These are phyloP conservation scores for Periconia sp. DNA, from an alignment of 2,329 filamentous ascomycete genomes.

Conservation along the genomic window DNA sequence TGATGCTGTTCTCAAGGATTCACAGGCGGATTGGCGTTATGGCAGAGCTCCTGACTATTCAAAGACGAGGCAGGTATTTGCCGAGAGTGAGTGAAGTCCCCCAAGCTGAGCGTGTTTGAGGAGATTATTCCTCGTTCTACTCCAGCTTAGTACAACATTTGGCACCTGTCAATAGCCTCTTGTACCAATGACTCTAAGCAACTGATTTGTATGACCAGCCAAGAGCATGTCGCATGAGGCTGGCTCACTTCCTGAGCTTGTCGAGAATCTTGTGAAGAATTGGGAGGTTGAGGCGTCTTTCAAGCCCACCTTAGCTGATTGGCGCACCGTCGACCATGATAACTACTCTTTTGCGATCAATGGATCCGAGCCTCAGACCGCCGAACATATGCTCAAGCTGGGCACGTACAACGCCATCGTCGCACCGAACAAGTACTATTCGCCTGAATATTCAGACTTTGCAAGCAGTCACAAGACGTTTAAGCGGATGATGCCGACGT, in stretches of 20 bases:
- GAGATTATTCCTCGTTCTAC: background rate
- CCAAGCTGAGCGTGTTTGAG: too few species aligned
- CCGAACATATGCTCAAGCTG: slow-evolving; percentile 69
- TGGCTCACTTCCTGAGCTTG: slow-evolving; percentile 64
- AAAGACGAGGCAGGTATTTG: slow-evolving; percentile 66
- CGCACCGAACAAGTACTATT: slow-evolving; percentile 68
- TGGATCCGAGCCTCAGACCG: slow-evolving; percentile 62
- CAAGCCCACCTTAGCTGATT: slow-evolving; percentile 66
- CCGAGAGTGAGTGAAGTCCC: slow-evolving; percentile 61
- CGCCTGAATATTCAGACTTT: slow-evolving; percentile 66
- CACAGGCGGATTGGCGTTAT: slow-evolving; percentile 64
- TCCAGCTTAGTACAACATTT: too few species aligned
- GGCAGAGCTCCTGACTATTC: slow-evolving; percentile 67
- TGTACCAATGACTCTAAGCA: background rate
- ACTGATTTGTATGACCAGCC: slow-evolving; percentile 48
- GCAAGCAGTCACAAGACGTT: slow-evolving; percentile 71
- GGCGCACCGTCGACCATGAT: slow-evolving; percentile 67
- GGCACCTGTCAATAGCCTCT: background rate
- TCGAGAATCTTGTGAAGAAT: slow-evolving; percentile 75
- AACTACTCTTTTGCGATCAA: slow-evolving; percentile 71
- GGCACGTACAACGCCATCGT: slow-evolving; percentile 75
- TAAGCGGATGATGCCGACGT: slow-evolving; percentile 75
- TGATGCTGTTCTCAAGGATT: slow-evolving; percentile 63
- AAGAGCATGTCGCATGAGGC: slow-evolving; percentile 63
- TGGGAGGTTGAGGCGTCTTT: slow-evolving; percentile 76